phyloP scores from a whole-genome alignment of 1,284 basidiomycete genomes.

The Ganoderma sinense region DNA sequence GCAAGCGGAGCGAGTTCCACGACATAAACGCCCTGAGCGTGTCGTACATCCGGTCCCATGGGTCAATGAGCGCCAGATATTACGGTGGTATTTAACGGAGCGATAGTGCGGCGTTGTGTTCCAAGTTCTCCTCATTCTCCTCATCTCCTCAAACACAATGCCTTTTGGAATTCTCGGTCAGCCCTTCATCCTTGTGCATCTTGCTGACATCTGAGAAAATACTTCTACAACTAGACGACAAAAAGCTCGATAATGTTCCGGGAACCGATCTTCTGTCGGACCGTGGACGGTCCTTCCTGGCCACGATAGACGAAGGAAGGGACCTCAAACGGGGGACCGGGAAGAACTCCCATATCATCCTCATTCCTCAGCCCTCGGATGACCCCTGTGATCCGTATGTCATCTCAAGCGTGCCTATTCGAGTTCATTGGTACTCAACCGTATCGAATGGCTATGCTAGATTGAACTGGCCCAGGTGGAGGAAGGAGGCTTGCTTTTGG shows the following conservation, averaged over 20 bases:
- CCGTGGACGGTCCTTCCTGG: conserved; percentile 41
- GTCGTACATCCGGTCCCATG: too few species aligned
- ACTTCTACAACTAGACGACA: conserved; percentile 41
- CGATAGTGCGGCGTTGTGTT: neutral
- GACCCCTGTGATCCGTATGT: conserved; percentile 51
- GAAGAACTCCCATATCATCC: conserved; percentile 48
- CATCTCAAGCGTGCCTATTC: too few species aligned
- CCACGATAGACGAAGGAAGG: conserved; percentile 42
- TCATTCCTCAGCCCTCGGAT: conserved; percentile 55
- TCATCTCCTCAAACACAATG: conserved; percentile 33
- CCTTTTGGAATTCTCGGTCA: conserved; percentile 49
- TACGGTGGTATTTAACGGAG: too few species aligned
- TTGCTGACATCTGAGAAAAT: neutral
- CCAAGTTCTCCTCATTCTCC: neutral
- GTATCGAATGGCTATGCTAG: conserved; percentile 35
- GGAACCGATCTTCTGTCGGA: conserved; percentile 53
- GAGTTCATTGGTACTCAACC: too few species aligned
- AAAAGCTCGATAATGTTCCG: conserved; percentile 45
- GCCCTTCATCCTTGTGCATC: neutral
- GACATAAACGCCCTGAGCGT: too few species aligned
- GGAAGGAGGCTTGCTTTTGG: conserved; percentile 55
- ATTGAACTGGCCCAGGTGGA: conserved; percentile 54
- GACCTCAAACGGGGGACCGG: conserved; percentile 49
- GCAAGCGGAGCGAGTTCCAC: too few species aligned
- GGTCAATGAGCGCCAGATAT: too few species aligned